Conservation (phyloP, 495 filamentous ascomycete genomes). For the Arthonia radiata region DNA sequence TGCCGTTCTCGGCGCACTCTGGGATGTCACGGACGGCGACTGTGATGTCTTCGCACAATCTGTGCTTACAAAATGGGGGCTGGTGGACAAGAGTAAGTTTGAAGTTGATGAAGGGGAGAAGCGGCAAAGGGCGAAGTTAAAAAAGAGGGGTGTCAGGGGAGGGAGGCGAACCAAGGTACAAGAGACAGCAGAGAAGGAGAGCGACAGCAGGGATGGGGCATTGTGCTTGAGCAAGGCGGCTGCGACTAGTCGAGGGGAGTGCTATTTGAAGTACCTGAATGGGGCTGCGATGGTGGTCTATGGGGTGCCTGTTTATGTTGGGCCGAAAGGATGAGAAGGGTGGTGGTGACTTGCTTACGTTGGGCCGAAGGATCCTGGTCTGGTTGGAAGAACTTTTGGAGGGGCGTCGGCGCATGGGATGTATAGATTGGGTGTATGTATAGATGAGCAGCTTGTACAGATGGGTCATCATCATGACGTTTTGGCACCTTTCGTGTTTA, state of each 20-base stretch:
- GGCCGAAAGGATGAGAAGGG: too few relatives aligned
- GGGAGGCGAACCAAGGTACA: background rate
- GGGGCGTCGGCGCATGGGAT: too few relatives aligned
- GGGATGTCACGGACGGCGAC: constrained; percentile 95
- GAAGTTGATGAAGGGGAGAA: constrained; percentile 3
- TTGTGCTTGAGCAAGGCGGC: constrained; percentile 53
- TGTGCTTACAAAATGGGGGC: constrained; percentile 64
- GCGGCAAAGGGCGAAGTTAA: background rate
- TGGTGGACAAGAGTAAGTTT: constrained; percentile 21
- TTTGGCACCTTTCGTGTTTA: too few relatives aligned
- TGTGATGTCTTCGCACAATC: constrained; percentile 70
- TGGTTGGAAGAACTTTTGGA: too few relatives aligned
- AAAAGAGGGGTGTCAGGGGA: constrained; percentile 2
- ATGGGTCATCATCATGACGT: too few relatives aligned
- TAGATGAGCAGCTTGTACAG: too few relatives aligned
- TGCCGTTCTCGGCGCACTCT: constrained; percentile 69
- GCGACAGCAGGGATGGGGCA: constrained; percentile 5
- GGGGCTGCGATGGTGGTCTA: constrained; percentile 84
- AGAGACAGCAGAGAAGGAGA: constrained; percentile 5
- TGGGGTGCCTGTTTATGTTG: constrained; percentile 74
- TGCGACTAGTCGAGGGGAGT: constrained; percentile 40
- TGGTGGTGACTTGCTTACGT: too few relatives aligned
- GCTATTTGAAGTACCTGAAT: constrained; percentile 72
- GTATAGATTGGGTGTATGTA: too few relatives aligned
- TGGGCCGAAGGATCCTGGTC: too few relatives aligned